A percentile compares a stretch with the other conserved stretches of the same genome.
These are phyloP conservation scores for Amanita exitialis DNA, from an alignment of 768 basidiomycete genomes.

Conservation along the genomic window DNA sequence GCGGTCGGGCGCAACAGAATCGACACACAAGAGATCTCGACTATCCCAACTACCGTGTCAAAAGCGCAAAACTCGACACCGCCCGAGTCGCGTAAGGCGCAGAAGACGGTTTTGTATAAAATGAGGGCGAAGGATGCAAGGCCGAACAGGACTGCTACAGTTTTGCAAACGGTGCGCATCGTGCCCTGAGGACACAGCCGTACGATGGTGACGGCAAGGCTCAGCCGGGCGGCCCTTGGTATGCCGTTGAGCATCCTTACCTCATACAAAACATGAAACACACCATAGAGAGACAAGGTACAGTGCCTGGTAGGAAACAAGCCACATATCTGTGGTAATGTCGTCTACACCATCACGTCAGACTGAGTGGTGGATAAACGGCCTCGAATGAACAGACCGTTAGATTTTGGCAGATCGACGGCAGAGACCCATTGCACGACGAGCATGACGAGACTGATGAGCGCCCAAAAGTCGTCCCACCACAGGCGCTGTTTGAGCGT, in stretches of 20 bases:
- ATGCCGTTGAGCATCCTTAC: background rate
- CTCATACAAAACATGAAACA: background rate
- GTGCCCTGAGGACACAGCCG: conserved; percentile 10
- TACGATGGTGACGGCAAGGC: conserved; percentile 15
- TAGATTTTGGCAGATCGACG: background rate
- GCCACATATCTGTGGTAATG: background rate
- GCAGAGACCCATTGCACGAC: background rate
- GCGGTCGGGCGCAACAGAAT: background rate
- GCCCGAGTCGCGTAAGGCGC: background rate
- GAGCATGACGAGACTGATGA: conserved; percentile 4
- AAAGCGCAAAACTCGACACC: background rate
- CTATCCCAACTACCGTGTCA: background rate
- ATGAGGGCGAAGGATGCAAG: conserved; percentile 7
- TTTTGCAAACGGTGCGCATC: conserved; percentile 9
- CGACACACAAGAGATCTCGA: background rate
- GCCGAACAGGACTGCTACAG: conserved; percentile 6
- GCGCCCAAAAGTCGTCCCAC: conserved; percentile 12
- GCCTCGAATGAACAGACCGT: background rate
- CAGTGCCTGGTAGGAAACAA: background rate
- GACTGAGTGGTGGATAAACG: background rate
- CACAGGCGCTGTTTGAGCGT: conserved; percentile 5
- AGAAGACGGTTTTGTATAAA: conserved; percentile 11
- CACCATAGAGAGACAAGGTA: conserved; percentile 5
- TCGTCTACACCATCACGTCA: background rate
- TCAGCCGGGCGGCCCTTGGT: conserved; percentile 7